These are phyloP conservation scores for Suhomyces bokatorum DNA, from an alignment of 1,139 yeast species.

Conservation along the genomic window DNA sequence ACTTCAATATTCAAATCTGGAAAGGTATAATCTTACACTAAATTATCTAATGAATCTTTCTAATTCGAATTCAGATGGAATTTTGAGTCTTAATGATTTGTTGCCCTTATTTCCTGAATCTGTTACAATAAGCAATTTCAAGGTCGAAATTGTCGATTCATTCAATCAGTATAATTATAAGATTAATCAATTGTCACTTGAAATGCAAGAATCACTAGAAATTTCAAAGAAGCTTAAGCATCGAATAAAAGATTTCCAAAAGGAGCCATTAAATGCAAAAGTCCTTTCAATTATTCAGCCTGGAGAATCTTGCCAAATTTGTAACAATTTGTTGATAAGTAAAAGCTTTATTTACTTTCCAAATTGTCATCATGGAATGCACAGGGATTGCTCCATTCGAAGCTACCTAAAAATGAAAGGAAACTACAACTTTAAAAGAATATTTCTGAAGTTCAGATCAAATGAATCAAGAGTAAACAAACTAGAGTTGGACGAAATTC, in stretches of 20 bases:
- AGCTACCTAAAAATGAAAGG: slow-evolving; percentile 57
- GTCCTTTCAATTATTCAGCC: slow-evolving; percentile 62
- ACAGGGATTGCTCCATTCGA: slow-evolving; percentile 78
- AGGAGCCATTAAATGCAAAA: slow-evolving; percentile 40
- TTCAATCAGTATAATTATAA: slow-evolving; percentile 69
- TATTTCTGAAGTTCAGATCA: slow-evolving; percentile 29
- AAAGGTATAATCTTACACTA: slow-evolving; percentile 27
- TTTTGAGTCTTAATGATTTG: slow-evolving; percentile 72
- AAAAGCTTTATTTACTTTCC: slow-evolving; percentile 83
- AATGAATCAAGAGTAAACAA: slow-evolving; percentile 19
- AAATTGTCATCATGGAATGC: slow-evolving; percentile 82
- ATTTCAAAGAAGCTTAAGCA: slow-evolving; percentile 62
- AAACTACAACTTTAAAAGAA: slow-evolving; percentile 66
- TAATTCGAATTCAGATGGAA: slow-evolving; percentile 14
- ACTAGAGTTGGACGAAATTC: slow-evolving; percentile 56
- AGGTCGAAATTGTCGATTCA: slow-evolving; percentile 77
- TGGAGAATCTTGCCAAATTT: slow-evolving; percentile 77
- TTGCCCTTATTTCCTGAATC: slow-evolving; percentile 84
- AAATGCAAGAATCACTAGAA: slow-evolving; percentile 72
- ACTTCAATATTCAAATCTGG: slow-evolving; percentile 11
- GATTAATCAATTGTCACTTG: slow-evolving; percentile 63
- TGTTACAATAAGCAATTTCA: slow-evolving; percentile 76
- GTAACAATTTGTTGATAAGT: slow-evolving; percentile 65
- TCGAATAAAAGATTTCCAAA: slow-evolving; percentile 55
- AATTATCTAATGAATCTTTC: slow-evolving; percentile 51